Conservation (phyloP, 805 yeast genomes). For the Cyberlindnera mrakii region DNA sequence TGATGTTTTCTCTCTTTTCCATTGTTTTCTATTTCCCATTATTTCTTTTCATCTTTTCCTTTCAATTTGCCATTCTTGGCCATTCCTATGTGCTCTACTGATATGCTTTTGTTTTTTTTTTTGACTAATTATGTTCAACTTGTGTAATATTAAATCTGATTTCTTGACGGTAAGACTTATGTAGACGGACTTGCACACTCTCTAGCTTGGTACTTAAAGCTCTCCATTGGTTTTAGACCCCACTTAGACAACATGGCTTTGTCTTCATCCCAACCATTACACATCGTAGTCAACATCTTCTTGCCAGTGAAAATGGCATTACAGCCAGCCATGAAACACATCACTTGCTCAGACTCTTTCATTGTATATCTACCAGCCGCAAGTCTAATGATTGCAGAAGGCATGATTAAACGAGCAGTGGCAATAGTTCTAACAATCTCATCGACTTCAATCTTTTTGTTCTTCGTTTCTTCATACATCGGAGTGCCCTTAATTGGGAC, state of each 20-base stretch:
- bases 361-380: conserved; percentile 82
- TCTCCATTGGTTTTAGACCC: conserved; percentile 59
- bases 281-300: conserved; percentile 75
- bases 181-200: conserved; percentile 1
- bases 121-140: background rate
- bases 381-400: conserved; percentile 59
- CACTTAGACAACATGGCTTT: conserved; percentile 59
- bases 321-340: conserved; percentile 73
- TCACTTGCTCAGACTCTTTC: conserved; percentile 69
- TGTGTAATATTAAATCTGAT: too few species aligned
- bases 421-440: conserved; percentile 64
- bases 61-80: background rate
- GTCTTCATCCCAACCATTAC: conserved; percentile 83
- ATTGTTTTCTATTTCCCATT: background rate
- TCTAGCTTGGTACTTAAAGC: conserved; percentile 25
- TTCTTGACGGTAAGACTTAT: background rate
- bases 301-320: conserved; percentile 81
- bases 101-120: background rate
- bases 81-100: background rate
- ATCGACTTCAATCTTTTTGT: conserved; percentile 49
- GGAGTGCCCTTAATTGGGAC: conserved; percentile 82
- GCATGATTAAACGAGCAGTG: conserved; percentile 73
- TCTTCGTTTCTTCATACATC: conserved; percentile 47
- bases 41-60: background rate
- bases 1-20: background rate